Evolutionary conservation across 2,329 filamentous ascomycete species (phyloP).

Genomic region (Botrytis elliptica): DNA sequence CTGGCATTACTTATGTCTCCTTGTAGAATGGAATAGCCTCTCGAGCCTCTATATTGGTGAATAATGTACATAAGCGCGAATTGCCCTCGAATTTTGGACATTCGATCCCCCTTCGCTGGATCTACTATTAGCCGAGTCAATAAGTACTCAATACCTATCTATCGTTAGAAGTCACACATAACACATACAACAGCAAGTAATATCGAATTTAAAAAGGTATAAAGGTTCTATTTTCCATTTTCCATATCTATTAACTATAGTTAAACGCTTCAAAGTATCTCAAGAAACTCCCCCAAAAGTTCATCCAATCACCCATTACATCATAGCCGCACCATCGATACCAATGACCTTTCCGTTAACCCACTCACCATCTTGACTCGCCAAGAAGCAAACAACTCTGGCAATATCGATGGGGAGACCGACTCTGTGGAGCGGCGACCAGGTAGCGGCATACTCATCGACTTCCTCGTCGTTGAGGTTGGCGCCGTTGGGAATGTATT

Average conservation of each 20-base stretch:
- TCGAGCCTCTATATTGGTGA: background rate
- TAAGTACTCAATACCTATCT: background rate
- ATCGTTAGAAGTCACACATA: background rate
- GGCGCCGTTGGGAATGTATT: conserved; percentile 59
- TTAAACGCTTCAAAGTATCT: background rate
- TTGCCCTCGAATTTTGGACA: background rate
- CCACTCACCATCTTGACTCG: conserved; percentile 55
- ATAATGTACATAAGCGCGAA: background rate
- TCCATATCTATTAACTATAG: background rate
- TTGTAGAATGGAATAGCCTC: background rate
- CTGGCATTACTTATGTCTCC: background rate
- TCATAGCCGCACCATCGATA: conserved; percentile 32
- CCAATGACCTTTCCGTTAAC: conserved; percentile 32
- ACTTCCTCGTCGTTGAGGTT: conserved; percentile 57
- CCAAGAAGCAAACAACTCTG: conserved; percentile 60
- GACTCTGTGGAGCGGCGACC: conserved; percentile 64
- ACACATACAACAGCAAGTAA: background rate
- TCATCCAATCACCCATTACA: conserved; percentile 22
- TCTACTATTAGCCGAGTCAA: background rate
- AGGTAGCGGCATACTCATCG: conserved; percentile 61
- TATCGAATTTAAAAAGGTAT: background rate
- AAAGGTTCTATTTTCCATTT: background rate
- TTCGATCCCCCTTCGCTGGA: background rate
- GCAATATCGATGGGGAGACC: conserved; percentile 68
- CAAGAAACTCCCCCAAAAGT: conserved; percentile 1